Conservation (phyloP, 345 rosid genomes). For the Eucalyptus marginata region DNA sequence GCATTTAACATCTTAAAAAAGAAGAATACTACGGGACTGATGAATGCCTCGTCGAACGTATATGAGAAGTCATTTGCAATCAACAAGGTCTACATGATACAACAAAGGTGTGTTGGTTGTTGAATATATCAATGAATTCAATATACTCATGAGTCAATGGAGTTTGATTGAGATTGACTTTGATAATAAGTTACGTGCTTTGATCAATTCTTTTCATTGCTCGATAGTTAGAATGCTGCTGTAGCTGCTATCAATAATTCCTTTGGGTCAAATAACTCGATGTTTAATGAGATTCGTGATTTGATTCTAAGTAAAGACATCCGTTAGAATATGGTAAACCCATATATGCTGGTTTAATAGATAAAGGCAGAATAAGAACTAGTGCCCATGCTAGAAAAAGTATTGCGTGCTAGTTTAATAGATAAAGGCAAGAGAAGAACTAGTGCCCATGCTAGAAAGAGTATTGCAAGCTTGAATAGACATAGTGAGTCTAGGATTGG, state of each 20-base stretch:
- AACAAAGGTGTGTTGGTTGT: not conserved
- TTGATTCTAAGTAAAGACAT: not conserved
- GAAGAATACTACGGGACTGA: not conserved
- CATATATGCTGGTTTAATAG: not conserved
- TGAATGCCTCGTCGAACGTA: rapidly evolving
- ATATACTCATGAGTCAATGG: not conserved
- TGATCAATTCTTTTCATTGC: not conserved
- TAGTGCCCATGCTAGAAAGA: not conserved
- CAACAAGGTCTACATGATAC: not conserved
- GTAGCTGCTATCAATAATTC: not conserved
- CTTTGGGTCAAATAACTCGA: not conserved
- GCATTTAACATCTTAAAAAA: not conserved
- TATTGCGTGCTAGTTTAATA: not conserved
- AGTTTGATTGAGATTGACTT: not conserved
- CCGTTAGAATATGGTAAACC: not conserved
- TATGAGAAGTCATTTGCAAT: not conserved
- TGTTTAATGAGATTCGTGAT: not conserved
- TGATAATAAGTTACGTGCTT: not conserved
- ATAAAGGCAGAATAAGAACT: not conserved
- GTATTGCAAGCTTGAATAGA: not conserved
- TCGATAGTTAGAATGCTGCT: not conserved
- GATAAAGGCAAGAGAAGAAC: not conserved
- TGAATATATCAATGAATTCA: not conserved
- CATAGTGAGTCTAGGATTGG: no score
- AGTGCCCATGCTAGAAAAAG: not conserved